These are phyloP conservation scores for Glomus cerebriforme DNA, from an alignment of 192 early-diverging fungal genomes.

Conservation along the genomic window DNA sequence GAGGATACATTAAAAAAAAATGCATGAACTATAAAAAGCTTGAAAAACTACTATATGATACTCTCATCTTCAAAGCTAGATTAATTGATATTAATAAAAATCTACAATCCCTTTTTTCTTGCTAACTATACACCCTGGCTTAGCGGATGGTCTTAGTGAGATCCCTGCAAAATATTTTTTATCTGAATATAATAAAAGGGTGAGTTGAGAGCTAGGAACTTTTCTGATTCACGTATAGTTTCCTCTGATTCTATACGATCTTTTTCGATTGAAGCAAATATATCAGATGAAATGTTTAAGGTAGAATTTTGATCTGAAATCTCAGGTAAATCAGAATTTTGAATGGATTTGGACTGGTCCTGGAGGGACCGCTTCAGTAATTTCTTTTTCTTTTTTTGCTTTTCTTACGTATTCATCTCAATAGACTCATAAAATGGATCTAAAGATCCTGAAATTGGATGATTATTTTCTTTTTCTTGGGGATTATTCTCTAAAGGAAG, in stretches of 20 bases:
- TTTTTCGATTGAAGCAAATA: background rate
- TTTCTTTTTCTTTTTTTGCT: constrained; percentile 5
- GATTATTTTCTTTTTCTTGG: background rate
- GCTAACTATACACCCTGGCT: background rate
- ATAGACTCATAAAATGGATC: too few relatives aligned
- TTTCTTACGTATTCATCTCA: background rate
- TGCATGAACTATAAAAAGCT: too few relatives aligned
- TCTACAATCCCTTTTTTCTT: too few relatives aligned
- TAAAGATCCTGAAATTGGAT: too few relatives aligned
- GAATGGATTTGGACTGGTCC: background rate
- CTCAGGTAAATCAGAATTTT: background rate
- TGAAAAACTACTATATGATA: too few relatives aligned
- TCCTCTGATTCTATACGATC: constrained; percentile 1
- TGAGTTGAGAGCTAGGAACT: background rate
- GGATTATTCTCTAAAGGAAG: background rate
- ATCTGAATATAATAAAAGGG: background rate
- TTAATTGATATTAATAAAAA: too few relatives aligned
- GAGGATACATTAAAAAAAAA: too few relatives aligned
- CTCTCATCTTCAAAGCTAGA: too few relatives aligned
- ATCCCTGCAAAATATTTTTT: too few relatives aligned
- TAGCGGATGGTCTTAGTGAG: background rate
- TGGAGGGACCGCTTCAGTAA: background rate
- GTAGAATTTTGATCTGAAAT: background rate
- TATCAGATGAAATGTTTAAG: background rate
- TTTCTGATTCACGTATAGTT: background rate